These are phyloP conservation scores for Fragilariopsis cylindrus DNA, from an alignment of 108 stramenopile species.

Conservation along the genomic window DNA sequence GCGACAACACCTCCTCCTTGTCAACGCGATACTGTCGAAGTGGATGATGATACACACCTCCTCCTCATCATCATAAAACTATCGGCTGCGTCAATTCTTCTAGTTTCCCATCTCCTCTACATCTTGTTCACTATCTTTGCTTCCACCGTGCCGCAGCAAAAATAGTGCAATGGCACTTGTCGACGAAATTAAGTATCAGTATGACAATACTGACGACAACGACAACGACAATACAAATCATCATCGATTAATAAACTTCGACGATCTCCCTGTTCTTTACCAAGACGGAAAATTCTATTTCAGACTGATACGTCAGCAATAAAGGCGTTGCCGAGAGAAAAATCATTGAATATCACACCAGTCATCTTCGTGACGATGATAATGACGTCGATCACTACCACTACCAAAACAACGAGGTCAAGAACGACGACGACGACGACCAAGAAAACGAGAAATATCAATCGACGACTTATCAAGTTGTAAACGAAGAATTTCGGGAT, in stretches of 20 bases:
- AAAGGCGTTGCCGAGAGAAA: slow-evolving; percentile 27
- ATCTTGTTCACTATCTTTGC: background rate
- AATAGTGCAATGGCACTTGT: background rate
- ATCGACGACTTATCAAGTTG: slow-evolving; percentile 12
- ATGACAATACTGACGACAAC: background rate
- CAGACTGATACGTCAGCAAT: slow-evolving; percentile 14
- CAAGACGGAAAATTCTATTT: background rate
- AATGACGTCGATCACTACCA: slow-evolving; percentile 22
- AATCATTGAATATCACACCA: slow-evolving; percentile 8
- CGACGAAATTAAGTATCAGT: too few species aligned
- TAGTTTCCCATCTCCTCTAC: background rate
- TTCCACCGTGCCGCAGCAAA: background rate
- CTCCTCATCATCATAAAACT: background rate
- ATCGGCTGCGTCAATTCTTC: background rate
- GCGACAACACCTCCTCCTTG: background rate
- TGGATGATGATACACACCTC: background rate
- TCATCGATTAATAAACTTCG: background rate
- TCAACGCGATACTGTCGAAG: background rate
- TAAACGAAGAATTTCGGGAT: slow-evolving; percentile 13
- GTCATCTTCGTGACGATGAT: background rate
- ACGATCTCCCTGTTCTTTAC: background rate
- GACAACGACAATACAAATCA: background rate
- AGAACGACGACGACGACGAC: slow-evolving; percentile 24
- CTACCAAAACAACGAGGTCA: slow-evolving; percentile 4
- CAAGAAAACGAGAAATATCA: background rate